Base-by-base conservation (phyloP, 768 basidiomycete species). In the Termitomyces sp. region DNA sequence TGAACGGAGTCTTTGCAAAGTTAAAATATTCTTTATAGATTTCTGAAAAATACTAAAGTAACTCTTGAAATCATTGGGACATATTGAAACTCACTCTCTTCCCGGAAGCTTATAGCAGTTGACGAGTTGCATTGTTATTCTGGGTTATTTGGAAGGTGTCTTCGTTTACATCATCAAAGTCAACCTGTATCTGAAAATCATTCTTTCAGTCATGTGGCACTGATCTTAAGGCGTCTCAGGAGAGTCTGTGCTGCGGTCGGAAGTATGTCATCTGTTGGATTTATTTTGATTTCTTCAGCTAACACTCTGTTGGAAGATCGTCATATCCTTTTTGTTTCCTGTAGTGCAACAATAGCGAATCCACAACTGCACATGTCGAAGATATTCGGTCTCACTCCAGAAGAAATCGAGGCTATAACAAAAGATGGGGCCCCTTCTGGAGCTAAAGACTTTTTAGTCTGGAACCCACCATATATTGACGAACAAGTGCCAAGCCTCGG, bases 51-150 rank as follows among this genome's bases (percentile, higher is more conserved):
- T 63, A 73, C 94, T 61, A 88, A 81, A 71, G 80, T 76, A 35
- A 36, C 20, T 36, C 43, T 18, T 14, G n/a, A 40, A 42, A 42
- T 4, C 33, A 4, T 54, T 10, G 35, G 18, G 10, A 5, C n/a
- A 44, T 46, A 20, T 24, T 10, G 10, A 32, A 49, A 28, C 36
- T 13, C 40, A 24, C 36, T 55, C 46, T 18, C 14, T 26, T 16
- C 5, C 33, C 32, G 24, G 33, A 55, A 85, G 76, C 73, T 93
- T 14, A 77, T 95, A 54, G 92, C 83, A 0, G 85, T 94, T 2
- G 90, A 94, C 65, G 93, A 96, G 67, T 68, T 95, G 36, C 93
- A 96, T 69, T 94, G 91, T 66, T 95, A 96, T 65, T 78, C 83
- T 1, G 87, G 88, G 40, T 72, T 88, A 12, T 80, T 94, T 53